Conservation (phyloP, 495 filamentous ascomycete species). For the Aspergillus cavernicola region DNA sequence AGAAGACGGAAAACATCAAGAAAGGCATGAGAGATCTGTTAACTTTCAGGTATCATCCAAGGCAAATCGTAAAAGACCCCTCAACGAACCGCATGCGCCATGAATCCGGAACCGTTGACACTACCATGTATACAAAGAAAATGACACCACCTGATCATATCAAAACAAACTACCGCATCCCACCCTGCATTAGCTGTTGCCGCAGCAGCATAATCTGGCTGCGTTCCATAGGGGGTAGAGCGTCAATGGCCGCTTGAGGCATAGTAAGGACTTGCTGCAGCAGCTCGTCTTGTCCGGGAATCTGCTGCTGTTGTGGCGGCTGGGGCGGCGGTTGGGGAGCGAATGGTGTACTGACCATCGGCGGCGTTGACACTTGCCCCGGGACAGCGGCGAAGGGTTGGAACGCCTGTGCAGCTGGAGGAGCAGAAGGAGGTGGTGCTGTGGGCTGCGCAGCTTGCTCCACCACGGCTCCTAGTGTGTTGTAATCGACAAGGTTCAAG, state of each 20-base stretch:
- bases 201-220: slow-evolving; percentile 72
- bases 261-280: slow-evolving; percentile 73
- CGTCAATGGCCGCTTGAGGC: slow-evolving; percentile 70
- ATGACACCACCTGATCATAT: slow-evolving; percentile 3
- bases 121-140: slow-evolving; percentile 1
- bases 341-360: slow-evolving; percentile 55
- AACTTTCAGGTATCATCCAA: slow-evolving; percentile 19
- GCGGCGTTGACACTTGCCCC: slow-evolving; percentile 52
- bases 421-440: slow-evolving; percentile 28
- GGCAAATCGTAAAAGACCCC: slow-evolving; percentile 6
- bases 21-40: slow-evolving; percentile 10
- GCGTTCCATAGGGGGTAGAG: slow-evolving; percentile 66
- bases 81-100: slow-evolving; percentile 16
- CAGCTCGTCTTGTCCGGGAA: slow-evolving; percentile 59
- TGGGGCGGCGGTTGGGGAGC: slow-evolving; percentile 43
- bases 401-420: slow-evolving; percentile 33
- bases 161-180: slow-evolving; percentile 31
- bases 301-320: slow-evolving; percentile 39
- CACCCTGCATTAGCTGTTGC: slow-evolving; percentile 50
- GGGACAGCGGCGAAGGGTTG: slow-evolving; percentile 35
- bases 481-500: slow-evolving; percentile 83
- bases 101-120: slow-evolving; percentile 4
- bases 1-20: slow-evolving; percentile 4
- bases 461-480: slow-evolving; percentile 52
- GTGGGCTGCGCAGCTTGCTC: slow-evolving; percentile 48